Evolutionary conservation across 148 eudicot species (phyloP), one percentile per base, ranked within the genome.

Genomic region (Spergularia marina): DNA sequence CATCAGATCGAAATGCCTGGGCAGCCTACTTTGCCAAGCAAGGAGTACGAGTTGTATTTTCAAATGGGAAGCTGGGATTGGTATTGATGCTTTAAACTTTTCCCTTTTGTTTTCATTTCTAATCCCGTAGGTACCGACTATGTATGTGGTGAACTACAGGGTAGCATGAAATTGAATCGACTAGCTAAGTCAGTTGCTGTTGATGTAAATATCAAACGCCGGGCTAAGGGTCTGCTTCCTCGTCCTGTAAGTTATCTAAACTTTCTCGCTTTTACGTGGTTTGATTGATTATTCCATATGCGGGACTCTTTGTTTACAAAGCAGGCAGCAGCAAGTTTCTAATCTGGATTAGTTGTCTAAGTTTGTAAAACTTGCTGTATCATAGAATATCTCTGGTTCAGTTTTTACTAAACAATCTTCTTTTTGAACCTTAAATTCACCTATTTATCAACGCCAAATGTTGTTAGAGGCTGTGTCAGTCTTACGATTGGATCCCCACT

Each of bases 21-120:
- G 96, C 98, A 75, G 78, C 84, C 79, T 85, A 95, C 79, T 95
- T 83, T 84, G 89, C 97, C 30, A 89, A 80, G 75, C 94, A 86
- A 84, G 98, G 97, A 74, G 87, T 82, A 72, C 91, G 89, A 80
- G 96, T 90, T 71, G 86, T 92, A 72, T 92, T 90, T 79, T 85
- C 96, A 65, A 90, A 95, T 65, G 99, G 99, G 64, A 77, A 92
- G 86, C 92, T 92, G 56, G 99, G 99, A 71, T 87, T 89, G 99
- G 98, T 95, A 89, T 53, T 63, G n/a, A 53, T 3, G 51, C 21
- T 16, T 39, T 41, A 54, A 15, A 59, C 44, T 69, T 69, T 51
- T 60, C 30, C 53, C 52, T 66, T 59, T 16, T 6, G 36, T 49
- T 68, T 75, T 55, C 69, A 34, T 78, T 71, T 70, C 54, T 34